These are phyloP conservation scores for Rhizophora mangle DNA, from an alignment of 345 rosid genomes.

Conservation along the genomic window DNA sequence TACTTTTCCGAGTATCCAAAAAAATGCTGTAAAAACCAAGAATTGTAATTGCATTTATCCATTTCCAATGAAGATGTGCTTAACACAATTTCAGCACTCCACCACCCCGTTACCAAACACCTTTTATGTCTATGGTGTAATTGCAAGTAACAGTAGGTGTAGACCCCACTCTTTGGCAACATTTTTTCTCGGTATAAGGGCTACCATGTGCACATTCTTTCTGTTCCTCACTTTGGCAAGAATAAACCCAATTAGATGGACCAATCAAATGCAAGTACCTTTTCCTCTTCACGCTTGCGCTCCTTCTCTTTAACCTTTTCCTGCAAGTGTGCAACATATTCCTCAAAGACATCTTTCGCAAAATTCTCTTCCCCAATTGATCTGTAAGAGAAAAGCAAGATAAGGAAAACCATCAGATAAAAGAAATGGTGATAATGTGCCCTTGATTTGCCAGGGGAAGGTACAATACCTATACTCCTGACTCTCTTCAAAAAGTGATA, in stretches of 20 bases:
- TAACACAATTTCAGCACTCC: no score
- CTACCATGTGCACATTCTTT: no score
- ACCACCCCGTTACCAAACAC: no score
- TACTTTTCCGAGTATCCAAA: background rate
- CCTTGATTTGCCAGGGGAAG: background rate
- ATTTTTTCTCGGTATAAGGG: no score
- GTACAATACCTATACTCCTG: constrained; percentile 67
- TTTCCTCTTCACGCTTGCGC: constrained; percentile 92
- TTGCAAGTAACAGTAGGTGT: no score
- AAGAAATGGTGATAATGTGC: constrained; percentile 10
- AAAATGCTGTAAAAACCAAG: background rate
- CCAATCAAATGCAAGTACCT: constrained; percentile 41
- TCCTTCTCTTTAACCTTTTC: constrained; percentile 96
- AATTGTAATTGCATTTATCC: no score
- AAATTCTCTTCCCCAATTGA: constrained; percentile 70
- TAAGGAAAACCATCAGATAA: background rate
- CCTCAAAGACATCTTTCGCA: constrained; percentile 72
- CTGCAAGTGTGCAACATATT: constrained; percentile 57
- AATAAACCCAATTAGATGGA: background rate
- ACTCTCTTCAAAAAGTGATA: constrained; percentile 69
- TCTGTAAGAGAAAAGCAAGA: constrained; percentile 34
- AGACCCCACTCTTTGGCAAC: no score
- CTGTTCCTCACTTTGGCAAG: background rate
- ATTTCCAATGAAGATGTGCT: no score
- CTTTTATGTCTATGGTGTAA: no score